Conservation (phyloP, 305 asterid genomes). For the Stenogyne calaminthoides region DNA sequence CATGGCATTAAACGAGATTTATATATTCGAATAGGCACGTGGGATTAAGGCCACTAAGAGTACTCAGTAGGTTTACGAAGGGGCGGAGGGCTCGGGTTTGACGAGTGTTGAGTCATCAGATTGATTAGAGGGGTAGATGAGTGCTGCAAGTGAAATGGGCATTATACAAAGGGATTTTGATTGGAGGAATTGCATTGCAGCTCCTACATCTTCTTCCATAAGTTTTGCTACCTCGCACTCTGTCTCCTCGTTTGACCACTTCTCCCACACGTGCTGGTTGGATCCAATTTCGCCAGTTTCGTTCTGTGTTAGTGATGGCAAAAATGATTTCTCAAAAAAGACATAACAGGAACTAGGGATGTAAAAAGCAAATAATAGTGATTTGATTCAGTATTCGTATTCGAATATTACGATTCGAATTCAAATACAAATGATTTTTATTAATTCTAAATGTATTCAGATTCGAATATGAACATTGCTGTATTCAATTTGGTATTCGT, state of each 20-base stretch:
- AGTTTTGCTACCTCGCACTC: slow-evolving; percentile 85
- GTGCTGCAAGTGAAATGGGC: slow-evolving; percentile 91
- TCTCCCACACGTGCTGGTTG: slow-evolving; percentile 78
- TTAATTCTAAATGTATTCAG: neutral
- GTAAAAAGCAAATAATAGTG: neutral
- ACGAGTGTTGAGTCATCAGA: slow-evolving; percentile 53
- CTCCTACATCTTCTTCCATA: slow-evolving; percentile 92
- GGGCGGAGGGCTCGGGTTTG: slow-evolving; percentile 68
- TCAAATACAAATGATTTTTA: too few species aligned
- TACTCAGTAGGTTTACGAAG: slow-evolving; percentile 40
- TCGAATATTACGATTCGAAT: neutral
- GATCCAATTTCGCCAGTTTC: slow-evolving; percentile 53
- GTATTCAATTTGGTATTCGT: neutral
- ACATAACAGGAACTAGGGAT: neutral
- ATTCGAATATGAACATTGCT: neutral
- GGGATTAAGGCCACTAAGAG: slow-evolving; percentile 13
- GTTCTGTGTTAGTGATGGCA: slow-evolving; percentile 39
- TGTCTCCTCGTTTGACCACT: slow-evolving; percentile 88
- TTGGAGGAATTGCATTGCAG: slow-evolving; percentile 94
- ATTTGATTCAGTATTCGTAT: neutral
- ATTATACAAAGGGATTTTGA: slow-evolving; percentile 95
- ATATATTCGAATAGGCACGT: slow-evolving; percentile 30
- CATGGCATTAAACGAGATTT: slow-evolving; percentile 12
- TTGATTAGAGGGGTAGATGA: slow-evolving; percentile 66
- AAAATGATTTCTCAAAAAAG: neutral